Evolutionary conservation across 164 flowering plant species (phyloP), one percentile per base, ranked within the genome.

Genomic region (Vitis rupestris): DNA sequence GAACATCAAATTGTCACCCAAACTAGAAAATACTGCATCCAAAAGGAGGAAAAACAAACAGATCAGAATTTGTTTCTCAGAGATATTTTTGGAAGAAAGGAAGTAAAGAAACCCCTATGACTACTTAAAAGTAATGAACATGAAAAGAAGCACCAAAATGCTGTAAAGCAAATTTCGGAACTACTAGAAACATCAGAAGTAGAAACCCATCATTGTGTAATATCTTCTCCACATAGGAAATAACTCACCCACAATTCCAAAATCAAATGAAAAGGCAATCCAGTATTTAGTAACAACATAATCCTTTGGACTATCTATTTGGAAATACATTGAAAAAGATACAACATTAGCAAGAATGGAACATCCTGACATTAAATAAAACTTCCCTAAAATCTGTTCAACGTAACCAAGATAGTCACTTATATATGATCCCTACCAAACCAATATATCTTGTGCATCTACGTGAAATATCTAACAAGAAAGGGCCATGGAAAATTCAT

Each of bases 21-120:
- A 14, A 53, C 57, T 19, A 56, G 5, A 48, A 23, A 9, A 61
- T 61, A 63, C 73, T 70, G 63, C 58, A 52, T 15, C 10, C 61
- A 48, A 57, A 54, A 54, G 31, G 17, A 7, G 50, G 54, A 4
- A 31, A 53, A 47, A 10, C 54, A n/a, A 49, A 49, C 11, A 27
- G n/a, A 27, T 31, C 37, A 60, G 37, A 60, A 7, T 60, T 15
- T 29, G 47, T 37, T 37, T 37, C 44, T 3, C 44, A 37, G 44
- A 37, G 44, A 37, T 3, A 37, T 37, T 37, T 60, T 60, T 13
- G 15, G 5, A 53, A 13, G 56, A 12, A 53, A 53, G 56, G 5
- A 53, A 53, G n/a, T 2, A 53, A 53, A 10, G 56, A 53, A 53
- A 31, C 15, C 13, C 8, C 61, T 14, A 10, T n/a, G 11, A 59